phyloP scores from a whole-genome alignment of 2,329 filamentous ascomycete species.

The Cordyceps tenuipes region DNA sequence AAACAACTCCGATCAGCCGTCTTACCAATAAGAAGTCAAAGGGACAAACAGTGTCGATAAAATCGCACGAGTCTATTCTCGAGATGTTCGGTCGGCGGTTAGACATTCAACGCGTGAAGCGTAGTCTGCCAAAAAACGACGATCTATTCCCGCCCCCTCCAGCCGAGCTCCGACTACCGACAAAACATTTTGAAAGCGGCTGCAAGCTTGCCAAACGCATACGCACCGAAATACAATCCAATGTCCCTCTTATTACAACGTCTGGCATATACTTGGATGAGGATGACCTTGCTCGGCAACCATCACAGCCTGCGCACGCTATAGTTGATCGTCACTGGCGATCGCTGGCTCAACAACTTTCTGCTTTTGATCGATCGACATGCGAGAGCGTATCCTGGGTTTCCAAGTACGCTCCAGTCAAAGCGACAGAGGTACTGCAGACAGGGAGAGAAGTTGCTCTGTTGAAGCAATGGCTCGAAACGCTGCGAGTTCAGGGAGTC shows the following conservation, averaged over 20 bases:
- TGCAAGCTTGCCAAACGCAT: slow-evolving; percentile 43
- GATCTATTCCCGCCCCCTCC: slow-evolving; percentile 38
- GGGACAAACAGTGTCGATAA: slow-evolving; percentile 34
- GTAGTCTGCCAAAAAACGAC: slow-evolving; percentile 22
- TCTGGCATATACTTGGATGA: slow-evolving; percentile 20
- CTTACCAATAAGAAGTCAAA: slow-evolving; percentile 38
- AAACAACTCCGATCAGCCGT: background rate
- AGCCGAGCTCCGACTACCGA: slow-evolving; percentile 44
- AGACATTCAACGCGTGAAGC: slow-evolving; percentile 15
- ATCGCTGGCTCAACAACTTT: slow-evolving; percentile 53
- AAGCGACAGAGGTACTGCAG: slow-evolving; percentile 67
- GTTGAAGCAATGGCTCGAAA: slow-evolving; percentile 73
- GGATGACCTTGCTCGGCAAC: slow-evolving; percentile 26
- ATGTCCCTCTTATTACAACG: background rate
- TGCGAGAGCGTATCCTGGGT: slow-evolving; percentile 70
- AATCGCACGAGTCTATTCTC: slow-evolving; percentile 36
- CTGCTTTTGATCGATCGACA: slow-evolving; percentile 69
- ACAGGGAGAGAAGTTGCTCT: slow-evolving; percentile 58
- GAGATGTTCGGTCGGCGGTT: background rate
- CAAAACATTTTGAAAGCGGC: slow-evolving; percentile 50
- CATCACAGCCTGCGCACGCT: slow-evolving; percentile 37
- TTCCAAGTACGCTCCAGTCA: slow-evolving; percentile 74
- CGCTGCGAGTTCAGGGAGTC: slow-evolving; percentile 68
- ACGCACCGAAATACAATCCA: slow-evolving; percentile 34
- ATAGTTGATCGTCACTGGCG: slow-evolving; percentile 52